Evolutionary conservation across 768 basidiomycete species (phyloP), one percentile per base, ranked within the genome.

Genomic region (Hirschioporus abietinus): DNA sequence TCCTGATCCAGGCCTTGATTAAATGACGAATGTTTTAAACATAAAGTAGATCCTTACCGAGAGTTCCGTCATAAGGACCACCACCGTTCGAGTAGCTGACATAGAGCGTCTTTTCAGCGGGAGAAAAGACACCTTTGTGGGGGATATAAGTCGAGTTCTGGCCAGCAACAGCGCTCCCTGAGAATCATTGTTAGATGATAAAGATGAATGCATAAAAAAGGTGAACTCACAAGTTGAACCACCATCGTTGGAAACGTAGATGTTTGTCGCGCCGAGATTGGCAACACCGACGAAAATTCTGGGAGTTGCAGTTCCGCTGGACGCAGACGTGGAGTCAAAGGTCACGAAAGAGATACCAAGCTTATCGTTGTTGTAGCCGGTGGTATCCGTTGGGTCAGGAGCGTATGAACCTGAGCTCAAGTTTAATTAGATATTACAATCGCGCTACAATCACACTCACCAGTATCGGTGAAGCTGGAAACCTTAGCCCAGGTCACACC

Each of bases 221-320:
- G n/a, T 17, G n/a, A 20, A 70, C 83, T 64, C 71, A 87, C 88
- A 89, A 18, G 85, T 82, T 59, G 78, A 76, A 18, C 88, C 88
- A 27, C 79, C 86, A 68, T 89, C 81, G 23, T 80, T 82, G 15
- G 83, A 79, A 12, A 87, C 80, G 68, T 83, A 89, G 17, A 89
- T 74, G 68, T 86, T 89, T 68, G 77, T 77, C 0, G 83, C 76
- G 1, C 85, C 86, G 35, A 78, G 75, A 69, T 80, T 88, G 0
- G 85, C 87, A 30, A 90, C 88, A 66, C 88, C 88, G 35, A 88
- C 87, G 65, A 89, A 89, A 36, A 90, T 89, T 61, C 87, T 83
- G 30, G 81, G 84, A 17, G 87, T 88, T 0, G 87, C 78, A 7
- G 72, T 73, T 24, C 87, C 86, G 27, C 79, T 77, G 1, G 79